Percentiles rank a stretch among this genome's conserved stretches.
Evolutionary conservation across 164 flowering plant species (phyloP).

Genomic region (Vitis rotundifolia): DNA sequence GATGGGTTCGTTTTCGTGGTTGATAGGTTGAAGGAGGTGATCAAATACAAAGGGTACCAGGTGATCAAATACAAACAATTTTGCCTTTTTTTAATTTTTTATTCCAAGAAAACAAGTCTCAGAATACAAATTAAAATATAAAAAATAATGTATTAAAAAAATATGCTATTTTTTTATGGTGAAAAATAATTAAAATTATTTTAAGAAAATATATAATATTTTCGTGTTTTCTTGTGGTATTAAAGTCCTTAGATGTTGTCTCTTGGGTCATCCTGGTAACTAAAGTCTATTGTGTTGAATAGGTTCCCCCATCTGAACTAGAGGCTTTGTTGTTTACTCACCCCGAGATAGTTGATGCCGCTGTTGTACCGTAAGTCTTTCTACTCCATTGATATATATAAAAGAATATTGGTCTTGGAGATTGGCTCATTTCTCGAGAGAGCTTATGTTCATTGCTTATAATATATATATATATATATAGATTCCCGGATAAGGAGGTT

Average conservation of each 20-base stretch:
- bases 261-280: no score
- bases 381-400: neutral
- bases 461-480: conserved; percentile 10
- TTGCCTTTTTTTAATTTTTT: neutral
- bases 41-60: conserved; percentile 97
- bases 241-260: neutral
- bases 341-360: conserved; percentile 75
- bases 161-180: no score
- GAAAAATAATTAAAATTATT: no score
- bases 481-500: conserved; percentile 82
- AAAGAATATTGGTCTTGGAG: no score
- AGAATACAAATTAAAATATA: no score
- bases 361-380: conserved; percentile 83
- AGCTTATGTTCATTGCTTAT: no score
- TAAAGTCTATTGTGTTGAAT: neutral
- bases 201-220: no score
- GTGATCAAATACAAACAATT: conserved; percentile 24
- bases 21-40: conserved; percentile 89
- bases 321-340: conserved; percentile 78
- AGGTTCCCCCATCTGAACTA: conserved; percentile 96
- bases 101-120: neutral
- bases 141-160: no score
- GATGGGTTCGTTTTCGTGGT: conserved; percentile 86
- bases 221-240: no score
- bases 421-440: no score